These are phyloP conservation scores for Azolla pinnata DNA, from an alignment of 75 land plant species.

Conservation along the genomic window DNA sequence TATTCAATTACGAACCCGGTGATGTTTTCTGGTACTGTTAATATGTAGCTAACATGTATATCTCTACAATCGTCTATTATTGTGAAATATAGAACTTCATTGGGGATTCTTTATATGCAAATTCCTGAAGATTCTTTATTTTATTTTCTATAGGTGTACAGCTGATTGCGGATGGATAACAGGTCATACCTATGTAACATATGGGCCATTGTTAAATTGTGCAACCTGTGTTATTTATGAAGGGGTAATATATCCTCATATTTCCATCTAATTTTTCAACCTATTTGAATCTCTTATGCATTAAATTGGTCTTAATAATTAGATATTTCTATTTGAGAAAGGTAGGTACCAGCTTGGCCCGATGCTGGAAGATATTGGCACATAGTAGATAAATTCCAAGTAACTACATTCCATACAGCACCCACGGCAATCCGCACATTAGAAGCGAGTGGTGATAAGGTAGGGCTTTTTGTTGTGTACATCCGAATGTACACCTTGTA, in stretches of 20 bases:
- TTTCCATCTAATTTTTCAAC: neutral
- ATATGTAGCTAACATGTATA: neutral
- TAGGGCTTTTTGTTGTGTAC: neutral
- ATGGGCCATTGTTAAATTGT: conserved; percentile 17
- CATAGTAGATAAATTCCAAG: conserved; percentile 17
- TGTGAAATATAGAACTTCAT: neutral
- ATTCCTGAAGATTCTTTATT: neutral
- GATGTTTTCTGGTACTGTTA: conserved; percentile 17
- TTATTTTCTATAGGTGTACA: conserved; percentile 11
- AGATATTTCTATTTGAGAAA: too few relatives aligned
- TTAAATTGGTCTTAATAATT: neutral
- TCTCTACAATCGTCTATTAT: neutral
- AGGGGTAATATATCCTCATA: conserved; percentile 5
- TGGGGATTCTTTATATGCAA: too few relatives aligned
- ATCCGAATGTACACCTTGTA: too few relatives aligned
- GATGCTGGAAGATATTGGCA: conserved; percentile 21
- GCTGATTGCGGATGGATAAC: conserved; percentile 30
- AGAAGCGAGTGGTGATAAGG: conserved; percentile 13
- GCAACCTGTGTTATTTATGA: conserved; percentile 20
- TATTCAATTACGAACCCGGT: conserved; percentile 7
- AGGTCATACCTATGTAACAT: conserved; percentile 16
- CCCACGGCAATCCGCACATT: conserved; percentile 19
- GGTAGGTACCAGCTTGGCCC: conserved; percentile 15
- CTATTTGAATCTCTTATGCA: neutral
- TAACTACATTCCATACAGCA: conserved; percentile 18